A percentile compares a stretch with the other conserved stretches of the same genome.
phyloP scores from a whole-genome alignment of 1,284 basidiomycete genomes.

The Cryptococcus maquisensis region DNA sequence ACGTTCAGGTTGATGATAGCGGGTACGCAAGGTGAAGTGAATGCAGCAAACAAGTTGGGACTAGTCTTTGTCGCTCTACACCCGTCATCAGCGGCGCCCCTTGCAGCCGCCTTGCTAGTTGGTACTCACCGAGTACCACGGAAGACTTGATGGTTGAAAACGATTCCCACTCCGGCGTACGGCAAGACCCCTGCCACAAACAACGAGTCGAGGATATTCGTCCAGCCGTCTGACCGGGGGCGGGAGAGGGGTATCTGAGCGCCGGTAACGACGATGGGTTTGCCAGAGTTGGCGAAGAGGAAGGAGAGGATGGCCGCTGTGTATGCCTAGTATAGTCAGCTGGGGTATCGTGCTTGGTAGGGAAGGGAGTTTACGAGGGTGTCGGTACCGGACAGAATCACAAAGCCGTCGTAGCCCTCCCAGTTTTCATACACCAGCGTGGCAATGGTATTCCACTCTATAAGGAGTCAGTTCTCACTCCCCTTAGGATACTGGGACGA shows the following conservation, averaged over 20 bases:
- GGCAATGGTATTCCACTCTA: conserved; percentile 47
- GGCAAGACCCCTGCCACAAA: conserved; percentile 39
- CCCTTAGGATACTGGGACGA: not conserved
- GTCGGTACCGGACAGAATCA: conserved; percentile 44
- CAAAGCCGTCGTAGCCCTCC: conserved; percentile 42
- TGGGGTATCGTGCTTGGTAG: not conserved
- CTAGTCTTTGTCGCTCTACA: conserved; percentile 38
- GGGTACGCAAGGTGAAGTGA: conserved; percentile 38
- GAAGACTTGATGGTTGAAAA: conserved; percentile 41
- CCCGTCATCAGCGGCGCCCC: not conserved
- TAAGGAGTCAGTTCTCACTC: not conserved
- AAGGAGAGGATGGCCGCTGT: conserved; percentile 43
- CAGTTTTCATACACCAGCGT: conserved; percentile 38
- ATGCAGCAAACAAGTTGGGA: conserved; percentile 40
- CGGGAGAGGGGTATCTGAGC: conserved; percentile 44
- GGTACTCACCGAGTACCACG: conserved; percentile 27
- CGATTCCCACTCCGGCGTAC: conserved; percentile 44
- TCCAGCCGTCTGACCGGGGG: conserved; percentile 43
- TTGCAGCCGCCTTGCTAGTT: not conserved
- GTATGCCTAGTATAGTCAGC: conserved; percentile 29
- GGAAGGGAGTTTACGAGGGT: conserved; percentile 31
- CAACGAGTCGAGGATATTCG: conserved; percentile 41
- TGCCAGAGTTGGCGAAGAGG: conserved; percentile 41
- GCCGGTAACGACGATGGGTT: conserved; percentile 44
- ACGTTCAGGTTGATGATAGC: conserved; percentile 43